These are phyloP conservation scores for Backusella macrospora DNA, from an alignment of 192 early-diverging fungal genomes.

Conservation along the genomic window DNA sequence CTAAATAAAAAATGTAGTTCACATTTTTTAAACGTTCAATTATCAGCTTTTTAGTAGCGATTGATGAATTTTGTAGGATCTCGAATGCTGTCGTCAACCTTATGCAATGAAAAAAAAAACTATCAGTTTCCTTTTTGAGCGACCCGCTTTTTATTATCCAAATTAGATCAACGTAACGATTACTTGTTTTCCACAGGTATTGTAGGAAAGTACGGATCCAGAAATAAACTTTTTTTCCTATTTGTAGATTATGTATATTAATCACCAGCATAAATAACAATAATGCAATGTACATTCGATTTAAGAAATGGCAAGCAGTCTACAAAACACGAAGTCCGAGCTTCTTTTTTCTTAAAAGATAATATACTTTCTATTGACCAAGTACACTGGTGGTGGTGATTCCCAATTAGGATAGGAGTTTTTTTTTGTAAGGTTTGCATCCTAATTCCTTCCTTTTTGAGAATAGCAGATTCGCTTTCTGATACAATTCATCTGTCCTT, in stretches of 20 bases:
- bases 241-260: background rate
- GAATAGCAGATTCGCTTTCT: no score
- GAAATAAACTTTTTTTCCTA: constrained; percentile 7
- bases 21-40: background rate
- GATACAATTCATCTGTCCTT: no score
- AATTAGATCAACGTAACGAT: background rate
- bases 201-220: background rate
- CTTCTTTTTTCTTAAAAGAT: background rate
- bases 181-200: background rate
- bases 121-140: background rate
- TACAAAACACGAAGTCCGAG: background rate
- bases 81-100: background rate
- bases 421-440: no score
- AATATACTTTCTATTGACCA: background rate
- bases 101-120: background rate
- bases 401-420: no score
- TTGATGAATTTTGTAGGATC: background rate
- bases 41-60: no score
- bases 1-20: background rate
- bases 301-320: background rate
- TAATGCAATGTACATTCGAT: background rate
- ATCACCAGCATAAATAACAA: background rate
- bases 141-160: background rate
- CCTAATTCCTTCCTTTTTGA: no score
- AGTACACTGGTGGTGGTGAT: no score